A percentile compares a stretch with the other conserved stretches of the same genome.
phyloP scores from a whole-genome alignment of 441 rosid species.

The Arabidopsis lyrata region DNA sequence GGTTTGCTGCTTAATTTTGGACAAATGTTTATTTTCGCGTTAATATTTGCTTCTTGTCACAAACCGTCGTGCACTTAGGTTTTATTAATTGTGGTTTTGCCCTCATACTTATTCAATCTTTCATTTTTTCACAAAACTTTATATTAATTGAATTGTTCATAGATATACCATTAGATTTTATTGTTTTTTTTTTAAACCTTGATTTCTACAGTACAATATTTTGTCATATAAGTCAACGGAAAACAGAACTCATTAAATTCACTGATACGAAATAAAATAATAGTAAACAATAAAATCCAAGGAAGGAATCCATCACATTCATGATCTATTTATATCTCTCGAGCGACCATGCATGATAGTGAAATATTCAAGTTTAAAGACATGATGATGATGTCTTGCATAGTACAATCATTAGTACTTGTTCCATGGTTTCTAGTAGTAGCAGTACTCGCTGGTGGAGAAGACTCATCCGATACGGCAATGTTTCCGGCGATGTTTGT shows the following conservation, averaged over 20 bases:
- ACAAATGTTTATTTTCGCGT: conserved; percentile 14
- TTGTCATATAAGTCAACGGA: conserved; percentile 13
- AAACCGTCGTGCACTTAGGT: conserved; percentile 24
- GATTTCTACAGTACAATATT: neutral
- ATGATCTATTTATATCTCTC: neutral
- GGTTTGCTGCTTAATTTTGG: neutral
- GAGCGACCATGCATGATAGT: conserved; percentile 18
- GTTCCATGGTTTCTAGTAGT: conserved; percentile 17
- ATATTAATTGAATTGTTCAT: too few relatives aligned
- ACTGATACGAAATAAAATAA: neutral
- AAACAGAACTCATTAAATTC: conserved; percentile 37
- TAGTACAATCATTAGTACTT: neutral
- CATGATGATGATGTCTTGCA: conserved; percentile 11
- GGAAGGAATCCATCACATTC: conserved; percentile 9
- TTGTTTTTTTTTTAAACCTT: too few relatives aligned
- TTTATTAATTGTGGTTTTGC: conserved; percentile 21
- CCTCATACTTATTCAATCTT: conserved; percentile 22
- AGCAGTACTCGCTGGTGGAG: conserved; percentile 1
- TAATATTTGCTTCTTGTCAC: conserved; percentile 11
- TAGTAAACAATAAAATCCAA: neutral
- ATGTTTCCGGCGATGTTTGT: conserved; percentile 63
- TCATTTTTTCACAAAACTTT: neutral
- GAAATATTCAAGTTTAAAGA: conserved; percentile 1
- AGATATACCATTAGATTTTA: too few relatives aligned
- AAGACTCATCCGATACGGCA: conserved; percentile 17